Percentiles rank a stretch among this genome's conserved stretches.
These are phyloP conservation scores for Hsuehochloa calcarea DNA, from an alignment of 176 grass and related monocot species.

Conservation along the genomic window DNA sequence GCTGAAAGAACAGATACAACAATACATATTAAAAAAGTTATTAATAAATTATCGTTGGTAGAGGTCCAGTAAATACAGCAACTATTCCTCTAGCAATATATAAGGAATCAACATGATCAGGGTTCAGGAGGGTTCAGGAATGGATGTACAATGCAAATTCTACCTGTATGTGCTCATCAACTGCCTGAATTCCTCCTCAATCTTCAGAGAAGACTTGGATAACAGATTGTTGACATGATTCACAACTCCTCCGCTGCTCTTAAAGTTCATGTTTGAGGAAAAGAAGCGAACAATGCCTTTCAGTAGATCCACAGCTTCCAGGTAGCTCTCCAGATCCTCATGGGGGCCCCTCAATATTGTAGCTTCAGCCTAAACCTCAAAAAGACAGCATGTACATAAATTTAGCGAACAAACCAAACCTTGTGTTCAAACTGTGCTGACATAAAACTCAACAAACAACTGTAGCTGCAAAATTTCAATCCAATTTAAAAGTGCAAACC, in stretches of 20 bases:
- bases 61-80: neutral
- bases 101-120: neutral
- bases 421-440: neutral
- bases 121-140: slow-evolving; percentile 21
- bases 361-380: slow-evolving; percentile 58
- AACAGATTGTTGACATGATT: slow-evolving; percentile 49
- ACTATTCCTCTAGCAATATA: neutral
- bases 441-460: neutral
- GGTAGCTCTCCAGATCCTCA: slow-evolving; percentile 65
- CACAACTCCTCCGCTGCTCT: slow-evolving; percentile 46
- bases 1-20: slow-evolving; percentile 52
- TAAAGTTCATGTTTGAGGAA: slow-evolving; percentile 49
- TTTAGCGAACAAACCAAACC: neutral
- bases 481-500: neutral
- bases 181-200: slow-evolving; percentile 74
- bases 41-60: neutral
- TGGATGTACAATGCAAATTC: neutral
- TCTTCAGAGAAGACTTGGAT: slow-evolving; percentile 52
- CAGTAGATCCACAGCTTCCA: slow-evolving; percentile 62
- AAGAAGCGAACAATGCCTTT: slow-evolving; percentile 57
- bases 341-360: slow-evolving; percentile 62
- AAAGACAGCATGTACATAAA: neutral
- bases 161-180: slow-evolving; percentile 67
- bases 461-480: neutral
- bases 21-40: slow-evolving; percentile 5